phyloP scores from a whole-genome alignment of 345 rosid genomes.

The Hibiscus tridactylites region DNA sequence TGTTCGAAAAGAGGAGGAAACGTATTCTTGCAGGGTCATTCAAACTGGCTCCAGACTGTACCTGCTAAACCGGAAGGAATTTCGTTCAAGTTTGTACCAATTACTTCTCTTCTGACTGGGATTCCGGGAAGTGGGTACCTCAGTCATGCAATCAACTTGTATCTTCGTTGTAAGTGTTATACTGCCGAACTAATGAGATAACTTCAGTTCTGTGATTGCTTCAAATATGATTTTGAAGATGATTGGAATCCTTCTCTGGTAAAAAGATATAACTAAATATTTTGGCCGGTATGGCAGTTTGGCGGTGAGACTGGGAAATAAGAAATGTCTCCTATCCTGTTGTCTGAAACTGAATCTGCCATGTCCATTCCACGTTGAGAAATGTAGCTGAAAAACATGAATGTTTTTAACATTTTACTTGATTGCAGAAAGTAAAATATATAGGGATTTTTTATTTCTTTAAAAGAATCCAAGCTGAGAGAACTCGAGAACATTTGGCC shows the following conservation, averaged over 20 bases:
- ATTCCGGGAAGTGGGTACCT: constrained; percentile 65
- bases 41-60: constrained; percentile 70
- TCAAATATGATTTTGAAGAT: background rate
- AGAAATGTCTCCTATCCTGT: no score
- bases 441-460: no score
- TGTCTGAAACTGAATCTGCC: no score
- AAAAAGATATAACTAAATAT: background rate
- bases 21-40: constrained; percentile 41
- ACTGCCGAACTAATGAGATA: background rate
- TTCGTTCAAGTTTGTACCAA: constrained; percentile 59
- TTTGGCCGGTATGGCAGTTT: background rate
- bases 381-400: no score
- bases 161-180: constrained; percentile 58
- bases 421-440: no score
- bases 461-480: background rate
- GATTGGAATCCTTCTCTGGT: background rate
- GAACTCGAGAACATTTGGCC: background rate
- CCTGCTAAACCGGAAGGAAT: constrained; percentile 55
- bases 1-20: constrained; percentile 69
- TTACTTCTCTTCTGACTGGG: constrained; percentile 64
- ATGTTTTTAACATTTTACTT: no score
- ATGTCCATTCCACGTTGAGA: no score
- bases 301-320: background rate
- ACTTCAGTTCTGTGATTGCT: background rate
- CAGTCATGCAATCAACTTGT: constrained; percentile 68